These are phyloP conservation scores for Penicillium arizonense DNA, from an alignment of 495 filamentous ascomycete species.

Conservation along the genomic window DNA sequence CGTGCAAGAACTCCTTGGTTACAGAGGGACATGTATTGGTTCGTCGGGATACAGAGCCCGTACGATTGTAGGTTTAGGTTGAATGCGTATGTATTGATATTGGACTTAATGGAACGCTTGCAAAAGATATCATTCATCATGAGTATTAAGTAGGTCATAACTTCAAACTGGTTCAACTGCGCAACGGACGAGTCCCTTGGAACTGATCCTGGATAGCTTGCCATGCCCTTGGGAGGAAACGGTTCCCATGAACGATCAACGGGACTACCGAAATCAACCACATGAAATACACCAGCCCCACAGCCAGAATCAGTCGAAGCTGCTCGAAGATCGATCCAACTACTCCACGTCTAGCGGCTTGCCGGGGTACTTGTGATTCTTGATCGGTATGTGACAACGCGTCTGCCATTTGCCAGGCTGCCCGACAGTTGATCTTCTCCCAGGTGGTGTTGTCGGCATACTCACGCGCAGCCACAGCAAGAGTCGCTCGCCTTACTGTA, in stretches of 20 bases:
- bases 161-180: constrained; percentile 1
- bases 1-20: constrained; percentile 35
- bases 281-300: constrained; percentile 31
- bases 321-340: constrained; percentile 22
- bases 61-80: constrained; percentile 23
- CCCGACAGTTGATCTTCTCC: constrained; percentile 62
- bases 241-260: constrained; percentile 33
- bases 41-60: constrained; percentile 28
- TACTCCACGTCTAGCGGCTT: constrained; percentile 6
- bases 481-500: constrained; percentile 25
- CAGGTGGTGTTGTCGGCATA: constrained; percentile 60
- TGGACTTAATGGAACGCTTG: background rate
- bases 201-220: constrained; percentile 17
- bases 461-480: constrained; percentile 40
- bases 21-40: constrained; percentile 35
- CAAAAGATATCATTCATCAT: background rate
- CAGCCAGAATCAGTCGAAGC: constrained; percentile 22
- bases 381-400: constrained; percentile 39
- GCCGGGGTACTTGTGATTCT: constrained; percentile 12
- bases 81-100: background rate
- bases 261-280: constrained; percentile 38
- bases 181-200: constrained; percentile 10
- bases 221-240: constrained; percentile 26
- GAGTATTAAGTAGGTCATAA: background rate
- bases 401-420: constrained; percentile 55